Base-by-base conservation (phyloP, 768 basidiomycete genomes). In the Filobasidium floriforme region DNA sequence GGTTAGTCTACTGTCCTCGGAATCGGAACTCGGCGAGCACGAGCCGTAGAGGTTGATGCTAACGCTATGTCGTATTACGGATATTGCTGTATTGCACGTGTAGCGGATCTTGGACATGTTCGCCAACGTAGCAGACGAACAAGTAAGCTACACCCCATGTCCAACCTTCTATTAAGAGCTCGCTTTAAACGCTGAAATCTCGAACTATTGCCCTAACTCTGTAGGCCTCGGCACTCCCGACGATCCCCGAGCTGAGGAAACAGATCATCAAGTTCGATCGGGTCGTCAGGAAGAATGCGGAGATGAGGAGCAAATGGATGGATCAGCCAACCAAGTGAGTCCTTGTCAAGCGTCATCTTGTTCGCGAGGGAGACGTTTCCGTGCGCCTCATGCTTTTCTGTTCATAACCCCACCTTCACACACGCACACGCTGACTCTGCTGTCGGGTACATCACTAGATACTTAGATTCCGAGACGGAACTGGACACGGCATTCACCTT, bases 401-500 rank as follows among this genome's bases (percentile, higher is more conserved):
- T n/a, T n/a, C n/a, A n/a, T n/a, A n/a, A n/a, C n/a, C n/a, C n/a
- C n/a, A n/a, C n/a, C n/a, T n/a, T n/a, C n/a, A n/a, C n/a, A n/a
- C n/a, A n/a, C n/a, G n/a, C n/a, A n/a, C n/a, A n/a, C n/a, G n/a
- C 59, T 41, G 41, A 62, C 59, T 24, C 19, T 18, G 24, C n/a
- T 24, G 29, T 41, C 59, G 66, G 59, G 70, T 9, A 41, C 28
- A 22, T 18, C 51, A 14, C 44, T 63, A 98, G 94, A 79, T 99
- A 98, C 82, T 97, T 99, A 72, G 96, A 98, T 77, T 98, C 96
- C 0, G 96, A 99, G 82, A 90, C 91, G 28, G 92, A 96, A 74
- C 85, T 99, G 7, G 92, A 98, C 75, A 81, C 82, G 63, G 85
- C 92, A 9, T 85, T 98, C 63, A 93, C 94, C 77, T 83, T 86